Evolutionary conservation across 2,329 filamentous ascomycete genomes (phyloP), one percentile per base, ranked within the genome.

Genomic region (Leptographium radiaticola): DNA sequence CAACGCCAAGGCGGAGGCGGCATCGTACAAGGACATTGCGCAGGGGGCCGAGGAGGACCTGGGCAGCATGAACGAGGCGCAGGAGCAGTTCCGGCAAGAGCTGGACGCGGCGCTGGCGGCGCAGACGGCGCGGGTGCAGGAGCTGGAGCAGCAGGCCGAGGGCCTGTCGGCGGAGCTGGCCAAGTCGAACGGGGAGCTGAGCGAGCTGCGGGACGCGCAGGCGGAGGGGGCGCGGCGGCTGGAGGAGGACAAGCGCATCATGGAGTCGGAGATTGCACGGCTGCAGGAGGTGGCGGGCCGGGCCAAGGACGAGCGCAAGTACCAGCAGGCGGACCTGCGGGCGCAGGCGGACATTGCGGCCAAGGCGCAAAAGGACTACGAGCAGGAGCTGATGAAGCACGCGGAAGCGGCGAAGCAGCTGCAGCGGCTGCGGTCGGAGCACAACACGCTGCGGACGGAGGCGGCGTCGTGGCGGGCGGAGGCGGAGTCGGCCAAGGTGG

Each of bases 341-440:
- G 84, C 88, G 0, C 93, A 98, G 67, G 90, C 91, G 33, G 87
- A 94, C 46, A 97, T 98, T 63, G 89, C 93, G 2, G 84, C 89
- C 52, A 87, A 89, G 66, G 89, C 93, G 4, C 93, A 98, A 66
- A 86, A 95, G 64, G 90, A 93, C 61, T 98, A 98, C 65, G 94
- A 98, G 67, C 84, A 84, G 58, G 93, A 98, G 67, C 77, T 98
- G 12, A 80, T 95, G 62, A 96, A 93, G 71, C 93, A 98, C 68
- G 91, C 90, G 2, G 89, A 96, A 60, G 93, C 91, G n/a, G 88
- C 91, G 13, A 90, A 89, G 68, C 80, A 81, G 39, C 75, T 96
- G 15, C 89, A 95, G 61, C 76, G 76, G 52, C 74, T 95, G 49
- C 87, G 93, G 51, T 75, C 76, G 5, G 89, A 97, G 59, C 80